phyloP scores from a whole-genome alignment of 2,329 filamentous ascomycete genomes.

The Diaporthe batatas region DNA sequence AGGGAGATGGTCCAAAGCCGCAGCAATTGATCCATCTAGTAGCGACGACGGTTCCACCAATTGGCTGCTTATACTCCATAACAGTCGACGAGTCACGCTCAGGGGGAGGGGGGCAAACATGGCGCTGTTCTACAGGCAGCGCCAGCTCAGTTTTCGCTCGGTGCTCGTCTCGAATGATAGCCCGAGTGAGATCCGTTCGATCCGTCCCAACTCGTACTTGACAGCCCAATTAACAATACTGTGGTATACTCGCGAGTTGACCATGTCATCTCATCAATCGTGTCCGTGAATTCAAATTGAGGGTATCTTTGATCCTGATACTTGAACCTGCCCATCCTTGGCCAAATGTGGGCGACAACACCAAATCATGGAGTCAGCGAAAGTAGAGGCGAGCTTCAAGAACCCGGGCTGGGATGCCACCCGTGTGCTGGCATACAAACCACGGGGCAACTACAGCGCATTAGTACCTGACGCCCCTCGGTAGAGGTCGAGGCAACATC shows the following conservation, averaged over 20 bases:
- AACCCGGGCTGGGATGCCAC: not conserved
- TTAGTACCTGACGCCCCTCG: slow-evolving; percentile 21
- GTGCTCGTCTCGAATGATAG: slow-evolving; percentile 33
- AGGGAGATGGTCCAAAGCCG: not conserved
- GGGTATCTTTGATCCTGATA: not conserved
- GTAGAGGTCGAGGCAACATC: slow-evolving; percentile 12
- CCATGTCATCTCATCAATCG: slow-evolving; percentile 20
- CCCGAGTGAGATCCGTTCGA: slow-evolving; percentile 14
- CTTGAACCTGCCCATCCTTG: not conserved
- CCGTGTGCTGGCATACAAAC: not conserved
- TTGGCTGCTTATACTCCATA: slow-evolving; percentile 4
- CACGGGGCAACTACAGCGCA: not conserved
- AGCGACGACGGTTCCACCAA: slow-evolving; percentile 39
- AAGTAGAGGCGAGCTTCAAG: not conserved
- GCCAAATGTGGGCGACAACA: not conserved
- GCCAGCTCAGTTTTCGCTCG: slow-evolving; percentile 13
- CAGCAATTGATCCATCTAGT: not conserved
- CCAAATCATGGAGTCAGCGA: not conserved
- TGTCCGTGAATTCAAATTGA: not conserved
- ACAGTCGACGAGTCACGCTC: slow-evolving; percentile 11
- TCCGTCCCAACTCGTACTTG: not conserved
- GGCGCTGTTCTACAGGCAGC: not conserved
- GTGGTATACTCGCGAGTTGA: not conserved
- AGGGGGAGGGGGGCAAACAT: not conserved
- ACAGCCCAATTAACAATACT: not conserved